phyloP scores from a whole-genome alignment of 2,329 filamentous ascomycete genomes.

The Ceratocystis huliohia region DNA sequence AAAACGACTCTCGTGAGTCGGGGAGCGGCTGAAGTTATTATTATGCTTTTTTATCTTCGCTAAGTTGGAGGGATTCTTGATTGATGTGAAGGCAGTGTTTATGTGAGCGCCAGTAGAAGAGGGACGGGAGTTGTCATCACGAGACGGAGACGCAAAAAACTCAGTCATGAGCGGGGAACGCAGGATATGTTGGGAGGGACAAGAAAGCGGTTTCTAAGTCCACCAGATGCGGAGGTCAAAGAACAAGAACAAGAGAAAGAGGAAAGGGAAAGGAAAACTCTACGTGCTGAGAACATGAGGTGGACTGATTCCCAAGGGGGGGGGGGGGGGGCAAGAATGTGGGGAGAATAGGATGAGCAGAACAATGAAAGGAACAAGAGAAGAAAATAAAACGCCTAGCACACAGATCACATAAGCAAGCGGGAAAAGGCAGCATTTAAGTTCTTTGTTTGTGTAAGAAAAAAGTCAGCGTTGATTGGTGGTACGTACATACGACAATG shows the following conservation, averaged over 20 bases:
- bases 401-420: background rate
- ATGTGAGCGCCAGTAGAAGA: too few species aligned
- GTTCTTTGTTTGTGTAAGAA: background rate
- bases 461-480: background rate
- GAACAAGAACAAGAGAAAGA: too few species aligned
- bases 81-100: background rate
- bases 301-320: background rate
- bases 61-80: background rate
- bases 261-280: background rate
- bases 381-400: background rate
- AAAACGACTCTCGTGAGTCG: slow-evolving; percentile 2
- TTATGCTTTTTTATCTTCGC: background rate
- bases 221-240: background rate
- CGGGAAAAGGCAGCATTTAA: background rate
- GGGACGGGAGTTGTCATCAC: too few species aligned
- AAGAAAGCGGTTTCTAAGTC: background rate
- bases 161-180: background rate
- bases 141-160: too few species aligned
- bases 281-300: background rate
- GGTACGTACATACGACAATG: background rate
- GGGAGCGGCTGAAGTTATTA: background rate
- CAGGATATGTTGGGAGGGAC: background rate
- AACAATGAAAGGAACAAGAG: background rate
- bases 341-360: background rate
- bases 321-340: background rate